These are phyloP conservation scores for Radiomyces spectabilis DNA, from an alignment of 192 early-diverging fungal genomes.

Conservation along the genomic window DNA sequence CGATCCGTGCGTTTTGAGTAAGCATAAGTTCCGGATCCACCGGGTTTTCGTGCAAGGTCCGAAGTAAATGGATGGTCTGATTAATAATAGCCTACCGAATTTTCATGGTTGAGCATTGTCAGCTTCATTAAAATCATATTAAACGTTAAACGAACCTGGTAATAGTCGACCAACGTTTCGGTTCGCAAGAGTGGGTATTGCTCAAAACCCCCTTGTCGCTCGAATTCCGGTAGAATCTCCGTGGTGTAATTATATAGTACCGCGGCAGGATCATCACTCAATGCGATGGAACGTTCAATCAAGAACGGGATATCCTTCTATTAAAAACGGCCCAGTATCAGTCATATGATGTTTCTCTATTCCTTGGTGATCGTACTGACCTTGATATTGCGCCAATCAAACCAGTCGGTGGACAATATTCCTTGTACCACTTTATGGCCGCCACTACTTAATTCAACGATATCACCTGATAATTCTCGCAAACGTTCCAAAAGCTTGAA, in stretches of 20 bases:
- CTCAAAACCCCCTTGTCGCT: constrained; percentile 18
- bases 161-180: constrained; percentile 32
- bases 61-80: constrained; percentile 4
- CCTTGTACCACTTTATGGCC: constrained; percentile 23
- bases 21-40: constrained; percentile 6
- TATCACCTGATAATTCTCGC: constrained; percentile 23
- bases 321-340: not conserved
- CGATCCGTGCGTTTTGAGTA: constrained; percentile 23
- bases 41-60: not conserved
- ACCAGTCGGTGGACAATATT: constrained; percentile 33
- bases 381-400: constrained; percentile 26
- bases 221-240: constrained; percentile 30
- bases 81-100: constrained; percentile 11
- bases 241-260: constrained; percentile 32
- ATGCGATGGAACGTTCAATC: constrained; percentile 33
- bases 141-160: constrained; percentile 21
- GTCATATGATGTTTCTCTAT: not conserved
- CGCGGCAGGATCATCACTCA: constrained; percentile 18
- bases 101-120: too few species aligned
- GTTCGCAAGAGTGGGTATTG: constrained; percentile 31
- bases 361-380: constrained; percentile 8
- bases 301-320: constrained; percentile 38
- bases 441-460: constrained; percentile 5
- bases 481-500: constrained; percentile 33
- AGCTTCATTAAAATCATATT: not conserved